A percentile compares a stretch with the other conserved stretches of the same genome.
Conservation (phyloP, 2,329 filamentous ascomycete genomes). For the Arachnopeziza araneosa region DNA sequence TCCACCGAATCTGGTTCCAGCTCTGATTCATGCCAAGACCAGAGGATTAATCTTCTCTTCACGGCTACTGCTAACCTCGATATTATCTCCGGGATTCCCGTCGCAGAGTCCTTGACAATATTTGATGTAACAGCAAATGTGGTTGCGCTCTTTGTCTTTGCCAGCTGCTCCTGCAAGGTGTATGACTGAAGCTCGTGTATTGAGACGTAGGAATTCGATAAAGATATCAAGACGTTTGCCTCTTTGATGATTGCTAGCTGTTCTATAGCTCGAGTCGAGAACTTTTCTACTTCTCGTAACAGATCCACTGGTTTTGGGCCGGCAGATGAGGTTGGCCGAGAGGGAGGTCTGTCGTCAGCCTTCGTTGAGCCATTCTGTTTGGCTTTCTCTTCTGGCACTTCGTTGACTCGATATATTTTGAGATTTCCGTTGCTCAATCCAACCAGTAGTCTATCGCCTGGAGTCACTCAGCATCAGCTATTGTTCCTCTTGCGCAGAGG, state of each 20-base stretch:
- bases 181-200: conserved; percentile 87
- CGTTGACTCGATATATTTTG: conserved; percentile 87
- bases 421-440: conserved; percentile 86
- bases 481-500: not conserved
- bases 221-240: conserved; percentile 81
- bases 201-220: conserved; percentile 85
- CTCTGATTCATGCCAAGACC: conserved; percentile 97
- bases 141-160: conserved; percentile 80
- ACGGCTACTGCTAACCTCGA: conserved; percentile 87
- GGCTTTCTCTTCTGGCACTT: conserved; percentile 41
- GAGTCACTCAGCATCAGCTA: conserved; percentile 13
- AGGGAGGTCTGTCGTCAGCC: conserved; percentile 25
- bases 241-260: conserved; percentile 96
- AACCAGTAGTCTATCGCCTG: conserved; percentile 84
- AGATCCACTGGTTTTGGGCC: conserved; percentile 65
- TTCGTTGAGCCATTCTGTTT: conserved; percentile 34
- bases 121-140: conserved; percentile 93
- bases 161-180: conserved; percentile 70
- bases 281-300: conserved; percentile 87
- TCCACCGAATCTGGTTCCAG: conserved; percentile 68
- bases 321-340: conserved; percentile 23
- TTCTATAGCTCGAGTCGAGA: conserved; percentile 83
- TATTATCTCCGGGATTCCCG: conserved; percentile 87
- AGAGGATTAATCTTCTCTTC: conserved; percentile 82
- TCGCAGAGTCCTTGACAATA: conserved; percentile 82